A percentile compares a stretch with the other conserved stretches of the same genome.
Conservation (phyloP, 805 yeast species). For the Suhomyces sp. region DNA sequence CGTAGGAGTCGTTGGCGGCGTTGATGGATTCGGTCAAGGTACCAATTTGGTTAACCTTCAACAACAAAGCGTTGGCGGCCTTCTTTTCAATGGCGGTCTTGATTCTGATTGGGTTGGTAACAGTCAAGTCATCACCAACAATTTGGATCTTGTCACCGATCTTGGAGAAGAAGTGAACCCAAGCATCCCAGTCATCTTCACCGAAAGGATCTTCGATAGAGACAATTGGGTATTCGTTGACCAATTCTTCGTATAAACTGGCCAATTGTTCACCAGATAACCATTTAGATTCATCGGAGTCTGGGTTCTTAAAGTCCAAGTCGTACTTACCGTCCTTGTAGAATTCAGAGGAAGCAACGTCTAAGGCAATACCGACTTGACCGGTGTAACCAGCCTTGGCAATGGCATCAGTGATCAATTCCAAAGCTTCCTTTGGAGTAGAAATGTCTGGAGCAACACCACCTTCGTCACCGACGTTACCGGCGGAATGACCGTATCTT, state of each 20-base stretch:
- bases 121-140: conserved; percentile 98
- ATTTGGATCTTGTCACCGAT: conserved; percentile 75
- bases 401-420: conserved; percentile 87
- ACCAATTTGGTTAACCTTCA: conserved; percentile 99
- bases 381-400: conserved; percentile 95
- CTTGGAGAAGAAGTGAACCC: conserved; percentile 80
- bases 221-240: conserved; percentile 93
- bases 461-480: conserved; percentile 99
- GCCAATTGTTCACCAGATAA: conserved; percentile 86
- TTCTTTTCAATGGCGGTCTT: conserved; percentile 95
- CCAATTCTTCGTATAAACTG: conserved; percentile 73
- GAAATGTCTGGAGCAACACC: conserved; percentile 99
- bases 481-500: conserved; percentile 96
- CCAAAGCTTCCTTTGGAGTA: conserved; percentile 95
- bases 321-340: conserved; percentile 96
- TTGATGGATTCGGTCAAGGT: conserved; percentile 92
- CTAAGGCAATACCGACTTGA: conserved; percentile 87
- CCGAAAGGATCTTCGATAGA: conserved; percentile 99
- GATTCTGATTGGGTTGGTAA: conserved; percentile 95
- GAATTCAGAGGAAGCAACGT: conserved; percentile 97
- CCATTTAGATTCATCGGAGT: conserved; percentile 89
- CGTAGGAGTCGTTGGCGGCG: conserved; percentile 94
- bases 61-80: conserved; percentile 89
- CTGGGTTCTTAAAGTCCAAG: conserved; percentile 97
- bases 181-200: conserved; percentile 99